Conservation (phyloP, 768 basidiomycete genomes). For the Grammothele lineata region DNA sequence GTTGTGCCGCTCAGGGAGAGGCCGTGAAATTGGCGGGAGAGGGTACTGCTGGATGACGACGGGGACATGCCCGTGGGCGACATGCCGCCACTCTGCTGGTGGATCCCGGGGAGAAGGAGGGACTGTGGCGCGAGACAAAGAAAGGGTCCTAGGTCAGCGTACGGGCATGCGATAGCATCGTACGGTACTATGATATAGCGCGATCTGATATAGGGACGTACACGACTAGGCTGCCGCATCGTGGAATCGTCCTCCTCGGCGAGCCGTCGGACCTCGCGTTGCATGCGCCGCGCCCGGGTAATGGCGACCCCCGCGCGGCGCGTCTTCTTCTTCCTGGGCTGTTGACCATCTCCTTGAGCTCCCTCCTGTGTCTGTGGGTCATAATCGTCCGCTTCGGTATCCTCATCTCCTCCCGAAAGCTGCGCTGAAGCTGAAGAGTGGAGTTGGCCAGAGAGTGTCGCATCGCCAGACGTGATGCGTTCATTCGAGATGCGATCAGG, state of each 20-base stretch:
- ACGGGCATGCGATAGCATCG: too few relatives aligned
- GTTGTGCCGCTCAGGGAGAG: not conserved
- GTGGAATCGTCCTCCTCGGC: conserved; percentile 11
- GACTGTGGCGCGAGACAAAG: too few relatives aligned
- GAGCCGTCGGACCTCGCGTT: conserved; percentile 14
- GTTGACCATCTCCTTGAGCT: not conserved
- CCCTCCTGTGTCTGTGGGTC: conserved; percentile 2
- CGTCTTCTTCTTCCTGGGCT: conserved; percentile 18
- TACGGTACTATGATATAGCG: too few relatives aligned
- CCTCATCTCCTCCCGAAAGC: not conserved
- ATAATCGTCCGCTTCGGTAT: conserved; percentile 12
- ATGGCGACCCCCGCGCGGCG: conserved; percentile 12
- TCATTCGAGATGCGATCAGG: conserved; percentile 11
- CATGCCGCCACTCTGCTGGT: too few relatives aligned
- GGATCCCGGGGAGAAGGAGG: too few relatives aligned
- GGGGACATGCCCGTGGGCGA: too few relatives aligned
- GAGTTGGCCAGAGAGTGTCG: conserved; percentile 10
- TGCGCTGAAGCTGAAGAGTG: conserved; percentile 3
- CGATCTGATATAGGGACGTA: conserved; percentile 5
- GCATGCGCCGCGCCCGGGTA: conserved; percentile 14
- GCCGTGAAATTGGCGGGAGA: too few relatives aligned
- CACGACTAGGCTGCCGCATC: conserved; percentile 11
- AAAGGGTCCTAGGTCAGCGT: too few relatives aligned
- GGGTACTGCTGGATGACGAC: too few relatives aligned
- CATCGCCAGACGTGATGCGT: conserved; percentile 8